Base-by-base conservation (phyloP, 768 basidiomycete genomes). In the Serendipita vermifera region DNA sequence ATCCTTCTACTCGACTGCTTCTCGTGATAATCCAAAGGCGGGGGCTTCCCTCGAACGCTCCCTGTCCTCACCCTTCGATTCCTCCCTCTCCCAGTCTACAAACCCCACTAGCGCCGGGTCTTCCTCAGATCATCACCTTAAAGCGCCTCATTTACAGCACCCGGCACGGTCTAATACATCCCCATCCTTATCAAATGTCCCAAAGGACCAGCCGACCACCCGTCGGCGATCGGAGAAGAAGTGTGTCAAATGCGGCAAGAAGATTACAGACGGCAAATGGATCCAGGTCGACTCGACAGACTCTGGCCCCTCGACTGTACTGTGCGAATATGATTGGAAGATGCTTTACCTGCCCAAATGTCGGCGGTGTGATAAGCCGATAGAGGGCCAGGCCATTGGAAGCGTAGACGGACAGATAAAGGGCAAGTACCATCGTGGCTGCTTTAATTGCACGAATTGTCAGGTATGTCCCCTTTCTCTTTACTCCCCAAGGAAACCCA, bases 331-430 rank as follows among this genome's bases (percentile, higher is more conserved):
- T 63, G 93, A 92, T 67, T 96, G 92, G 92, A 96, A 94, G 75
- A 82, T 86, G 64, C 85, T 93, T 83, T 96, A 94, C 72, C 69
- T 96, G 59, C 92, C 92, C 59, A 91, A 90, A 87, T 96, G 92
- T 65, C 87, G 91, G 32, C 77, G 91, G 40, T 97, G 92, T 67
- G 80, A 79, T 63, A 65, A 82, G 20, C 83, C 88, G 0, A 96
- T 97, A 40, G 92, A 96, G 71, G 89, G 81, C 58, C 83, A 85
- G 61, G 92, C 91, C 20, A 87, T 97, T 20, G 91, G 87, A 20
- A 87, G 85, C 3, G 80, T 85, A 11, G 92, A 97, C 64, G 92
- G 92, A 2, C 92, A 94, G 68, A 75, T 97, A 43, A 93, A 93
- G 68, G 92, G 92, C 58, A 97, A 97, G 67, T 94, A 93, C 68